These are phyloP conservation scores for Hypoxylon sp. DNA, from an alignment of 2,329 filamentous ascomycete species.

Conservation along the genomic window DNA sequence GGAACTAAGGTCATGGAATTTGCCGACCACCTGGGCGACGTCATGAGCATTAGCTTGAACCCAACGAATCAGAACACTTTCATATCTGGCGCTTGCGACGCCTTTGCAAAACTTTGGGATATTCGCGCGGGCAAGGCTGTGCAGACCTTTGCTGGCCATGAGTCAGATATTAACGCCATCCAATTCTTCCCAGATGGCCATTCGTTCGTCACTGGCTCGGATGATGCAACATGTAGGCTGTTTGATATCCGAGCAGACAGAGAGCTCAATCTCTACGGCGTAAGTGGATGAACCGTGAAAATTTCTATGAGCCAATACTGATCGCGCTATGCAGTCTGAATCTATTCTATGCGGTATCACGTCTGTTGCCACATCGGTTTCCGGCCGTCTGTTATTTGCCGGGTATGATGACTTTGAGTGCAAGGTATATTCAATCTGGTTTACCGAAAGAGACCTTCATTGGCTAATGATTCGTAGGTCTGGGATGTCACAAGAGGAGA, in stretches of 20 bases:
- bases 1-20: conserved; percentile 98
- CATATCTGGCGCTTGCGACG: conserved; percentile 98
- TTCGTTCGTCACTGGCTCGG: conserved; percentile 96
- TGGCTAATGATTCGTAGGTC: conserved; percentile 69
- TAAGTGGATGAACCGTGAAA: conserved; percentile 57
- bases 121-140: conserved; percentile 98
- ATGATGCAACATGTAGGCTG: conserved; percentile 95
- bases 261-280: conserved; percentile 76
- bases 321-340: conserved; percentile 76
- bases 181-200: conserved; percentile 99
- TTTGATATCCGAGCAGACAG: conserved; percentile 98
- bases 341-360: conserved; percentile 98
- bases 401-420: conserved; percentile 99
- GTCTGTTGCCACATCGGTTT: conserved; percentile 97
- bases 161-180: conserved; percentile 99
- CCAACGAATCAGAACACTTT: conserved; percentile 99
- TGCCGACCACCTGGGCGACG: conserved; percentile 96
- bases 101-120: conserved; percentile 99
- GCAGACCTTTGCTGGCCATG: conserved; percentile 97
- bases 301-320: conserved; percentile 26
- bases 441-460: conserved; percentile 29
- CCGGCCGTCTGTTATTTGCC: conserved; percentile 92
- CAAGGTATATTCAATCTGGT: conserved; percentile 78
- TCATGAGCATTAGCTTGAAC: conserved; percentile 99
- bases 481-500: conserved; percentile 98